Base-by-base conservation (phyloP, 805 yeast species). In the Yarrowia keelungensis region DNA sequence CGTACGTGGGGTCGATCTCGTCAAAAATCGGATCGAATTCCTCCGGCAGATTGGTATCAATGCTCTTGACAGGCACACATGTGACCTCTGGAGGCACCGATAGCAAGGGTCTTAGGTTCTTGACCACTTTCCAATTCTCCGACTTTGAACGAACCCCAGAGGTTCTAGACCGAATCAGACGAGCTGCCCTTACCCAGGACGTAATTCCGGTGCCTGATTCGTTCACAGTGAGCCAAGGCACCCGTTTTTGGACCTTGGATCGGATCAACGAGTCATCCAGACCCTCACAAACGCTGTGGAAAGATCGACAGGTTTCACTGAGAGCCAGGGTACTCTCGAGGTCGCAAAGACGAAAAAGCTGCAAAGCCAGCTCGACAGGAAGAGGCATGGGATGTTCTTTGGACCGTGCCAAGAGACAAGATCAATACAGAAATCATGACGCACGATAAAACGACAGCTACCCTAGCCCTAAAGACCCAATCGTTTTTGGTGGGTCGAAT, bases 391-490 rank as follows among this genome's bases (percentile, higher is more conserved):
- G 12, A 9, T 12, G n/a, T 7, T 11, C 8, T 16, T 41, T 35
- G 15, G 8, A 26, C 26, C 10, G 38, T 50, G 16, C 32, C 56
- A 35, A 50, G n/a, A 42, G 16, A 38, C 39, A 38, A 38, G 39
- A 11, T 38, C 39, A 11, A 9, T 38, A 26, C 32, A 42, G 45
- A 42, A 42, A 42, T 9, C 45, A 41, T 26, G 19, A 11, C 19
- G 50, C 50, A 46, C 22, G 50, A 19, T 46, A 19, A 12, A 16
- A 22, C 50, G 12, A 15, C 50, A 19, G 8, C 15, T 26, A 19
- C 53, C 53, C 53, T 47, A 47, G 36, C 53, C 53, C 53, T 46
- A 46, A 46, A 46, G 15, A 46, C 50, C 50, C 50, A 46, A 46
- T 22, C n/a, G 50, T 11, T 5, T 10, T 15, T 15, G 9, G 19